These are phyloP conservation scores for Trapa bicornis DNA, from an alignment of 345 rosid species.

Conservation along the genomic window DNA sequence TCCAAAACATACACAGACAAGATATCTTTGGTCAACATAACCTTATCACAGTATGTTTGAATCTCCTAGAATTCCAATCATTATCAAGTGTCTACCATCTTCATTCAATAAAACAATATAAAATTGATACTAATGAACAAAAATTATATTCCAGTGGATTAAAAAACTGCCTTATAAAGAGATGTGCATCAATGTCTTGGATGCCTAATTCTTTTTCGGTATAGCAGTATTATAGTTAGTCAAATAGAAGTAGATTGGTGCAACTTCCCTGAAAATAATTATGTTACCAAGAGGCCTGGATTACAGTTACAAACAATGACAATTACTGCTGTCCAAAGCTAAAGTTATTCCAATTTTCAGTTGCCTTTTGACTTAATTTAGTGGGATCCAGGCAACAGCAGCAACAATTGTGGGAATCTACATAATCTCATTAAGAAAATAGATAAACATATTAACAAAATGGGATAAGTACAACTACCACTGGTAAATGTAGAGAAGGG, in stretches of 20 bases:
- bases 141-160: background rate
- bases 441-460: background rate
- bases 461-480: constrained; percentile 42
- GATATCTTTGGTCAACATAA: background rate
- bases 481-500: constrained; percentile 75
- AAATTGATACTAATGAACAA: background rate
- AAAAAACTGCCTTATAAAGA: background rate
- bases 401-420: background rate
- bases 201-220: background rate
- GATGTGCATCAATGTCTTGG: background rate
- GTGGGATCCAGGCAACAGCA: background rate
- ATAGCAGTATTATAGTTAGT: background rate
- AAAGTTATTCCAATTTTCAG: background rate
- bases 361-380: background rate
- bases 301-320: background rate
- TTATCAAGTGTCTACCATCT: background rate
- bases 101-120: background rate
- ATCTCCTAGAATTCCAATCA: background rate
- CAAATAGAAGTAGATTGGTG: background rate
- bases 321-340: background rate
- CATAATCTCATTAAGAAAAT: background rate
- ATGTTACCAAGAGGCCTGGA: background rate
- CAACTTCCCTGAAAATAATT: background rate
- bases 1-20: background rate
- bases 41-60: background rate